Evolutionary conservation across 768 basidiomycete genomes (phyloP).

Genomic region (Termitomyces sp.): DNA sequence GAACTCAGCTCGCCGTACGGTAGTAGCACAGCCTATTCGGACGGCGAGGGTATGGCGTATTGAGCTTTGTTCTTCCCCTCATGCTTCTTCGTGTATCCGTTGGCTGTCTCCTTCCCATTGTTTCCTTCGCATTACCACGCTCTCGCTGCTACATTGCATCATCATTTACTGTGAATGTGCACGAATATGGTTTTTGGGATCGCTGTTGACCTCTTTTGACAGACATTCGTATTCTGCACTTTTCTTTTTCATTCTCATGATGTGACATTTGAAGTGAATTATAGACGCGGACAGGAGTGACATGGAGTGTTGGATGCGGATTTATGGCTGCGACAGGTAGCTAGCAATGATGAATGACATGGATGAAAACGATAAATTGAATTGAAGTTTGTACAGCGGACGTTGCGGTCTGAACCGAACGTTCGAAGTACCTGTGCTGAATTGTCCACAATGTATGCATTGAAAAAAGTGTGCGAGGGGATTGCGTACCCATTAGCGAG

Average conservation of each 20-base stretch:
- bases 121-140: background rate
- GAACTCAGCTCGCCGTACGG: slow-evolving; percentile 51
- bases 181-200: background rate
- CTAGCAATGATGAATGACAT: background rate
- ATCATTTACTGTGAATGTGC: background rate
- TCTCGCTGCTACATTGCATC: background rate
- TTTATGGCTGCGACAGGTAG: background rate
- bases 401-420: background rate
- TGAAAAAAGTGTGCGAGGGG: too few species aligned
- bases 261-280: background rate
- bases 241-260: background rate
- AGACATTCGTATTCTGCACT: background rate
- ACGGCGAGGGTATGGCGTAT: slow-evolving; percentile 44
- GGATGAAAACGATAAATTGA: background rate
- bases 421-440: too few species aligned
- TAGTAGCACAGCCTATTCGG: slow-evolving; percentile 52
- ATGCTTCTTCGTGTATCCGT: background rate
- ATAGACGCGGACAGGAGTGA: background rate
- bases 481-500: too few species aligned
- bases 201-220: background rate
- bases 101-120: background rate
- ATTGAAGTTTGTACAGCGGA: background rate
- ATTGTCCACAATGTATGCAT: too few species aligned
- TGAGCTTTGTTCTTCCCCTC: background rate
- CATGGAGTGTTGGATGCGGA: background rate